Conservation (phyloP, 495 filamentous ascomycete genomes). For the Lophiostoma macrostomum region DNA sequence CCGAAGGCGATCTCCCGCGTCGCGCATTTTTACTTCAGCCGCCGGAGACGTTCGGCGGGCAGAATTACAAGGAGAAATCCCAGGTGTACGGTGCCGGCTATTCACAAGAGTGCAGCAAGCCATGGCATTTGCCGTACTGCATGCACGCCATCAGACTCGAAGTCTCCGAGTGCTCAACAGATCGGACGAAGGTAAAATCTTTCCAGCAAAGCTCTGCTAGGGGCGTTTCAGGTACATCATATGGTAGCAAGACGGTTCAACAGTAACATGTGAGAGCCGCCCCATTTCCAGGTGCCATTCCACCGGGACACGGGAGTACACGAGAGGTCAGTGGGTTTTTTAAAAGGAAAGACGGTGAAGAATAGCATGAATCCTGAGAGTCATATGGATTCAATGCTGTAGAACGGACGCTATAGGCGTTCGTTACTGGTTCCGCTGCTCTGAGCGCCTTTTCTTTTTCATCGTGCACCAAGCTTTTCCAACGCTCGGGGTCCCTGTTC, state of each 20-base stretch:
- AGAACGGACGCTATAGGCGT: too few species aligned
- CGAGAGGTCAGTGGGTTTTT: neutral
- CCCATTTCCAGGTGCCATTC: conserved; percentile 12
- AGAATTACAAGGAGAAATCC: neutral
- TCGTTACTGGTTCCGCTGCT: too few species aligned
- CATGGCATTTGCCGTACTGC: neutral
- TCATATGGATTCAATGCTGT: too few species aligned
- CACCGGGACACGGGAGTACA: too few species aligned
- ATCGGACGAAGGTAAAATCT: too few species aligned
- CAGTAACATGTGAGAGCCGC: conserved; percentile 8
- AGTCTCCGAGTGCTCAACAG: too few species aligned
- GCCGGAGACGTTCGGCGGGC: conserved; percentile 11
- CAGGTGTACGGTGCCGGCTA: conserved; percentile 1
- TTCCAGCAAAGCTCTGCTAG: neutral
- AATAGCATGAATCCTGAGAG: too few species aligned
- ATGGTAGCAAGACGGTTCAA: too few species aligned
- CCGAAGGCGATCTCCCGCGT: conserved; percentile 20
- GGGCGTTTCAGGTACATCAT: conserved; percentile 11
- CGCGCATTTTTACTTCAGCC: conserved; percentile 13
- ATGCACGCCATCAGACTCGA: neutral
- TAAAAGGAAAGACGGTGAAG: conserved; percentile 18
- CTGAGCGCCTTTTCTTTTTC: conserved; percentile 4
- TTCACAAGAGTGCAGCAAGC: neutral
- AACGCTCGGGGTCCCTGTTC: conserved; percentile 84
- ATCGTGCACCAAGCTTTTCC: conserved; percentile 84